phyloP scores from a whole-genome alignment of 805 yeast species.

The Lipomyces spencermartinsiae region DNA sequence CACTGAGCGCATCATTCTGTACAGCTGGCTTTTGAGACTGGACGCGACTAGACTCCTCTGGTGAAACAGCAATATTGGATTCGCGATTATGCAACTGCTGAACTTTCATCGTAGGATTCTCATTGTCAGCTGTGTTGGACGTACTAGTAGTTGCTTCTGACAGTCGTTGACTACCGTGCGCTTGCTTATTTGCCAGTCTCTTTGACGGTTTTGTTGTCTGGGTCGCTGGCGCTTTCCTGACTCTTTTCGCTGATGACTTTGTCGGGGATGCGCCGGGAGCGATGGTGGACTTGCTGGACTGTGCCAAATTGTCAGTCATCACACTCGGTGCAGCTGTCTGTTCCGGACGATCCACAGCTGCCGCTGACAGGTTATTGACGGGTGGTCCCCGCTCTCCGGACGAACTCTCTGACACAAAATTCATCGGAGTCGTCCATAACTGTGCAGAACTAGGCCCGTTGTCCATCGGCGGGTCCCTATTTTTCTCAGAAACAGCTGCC shows the following conservation, averaged over 20 bases:
- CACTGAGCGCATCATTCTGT: neutral
- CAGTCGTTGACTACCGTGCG: neutral
- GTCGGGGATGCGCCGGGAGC: neutral
- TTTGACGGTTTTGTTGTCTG: neutral
- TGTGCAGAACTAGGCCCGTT: neutral
- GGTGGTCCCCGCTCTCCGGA: neutral
- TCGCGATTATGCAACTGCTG: neutral
- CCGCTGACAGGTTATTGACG: neutral
- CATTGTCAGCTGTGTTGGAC: slow-evolving; percentile 1
- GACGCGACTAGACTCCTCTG: neutral
- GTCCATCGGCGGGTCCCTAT: neutral
- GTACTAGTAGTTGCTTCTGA: neutral
- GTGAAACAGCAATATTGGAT: neutral
- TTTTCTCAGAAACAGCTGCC: neutral
- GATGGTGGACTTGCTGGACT: neutral
- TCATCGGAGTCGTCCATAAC: neutral
- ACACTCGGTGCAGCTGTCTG: neutral
- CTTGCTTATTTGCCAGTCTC: neutral
- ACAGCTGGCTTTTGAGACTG: neutral
- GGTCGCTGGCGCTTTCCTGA: neutral
- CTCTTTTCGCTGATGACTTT: neutral
- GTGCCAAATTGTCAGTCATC: neutral
- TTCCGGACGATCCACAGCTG: neutral
- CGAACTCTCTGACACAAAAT: neutral
- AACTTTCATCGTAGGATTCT: neutral